A percentile compares a stretch with the other conserved stretches of the same genome.
These are phyloP conservation scores for Paecilomyces sp. DNA, from an alignment of 2,329 filamentous ascomycete genomes.

Conservation along the genomic window DNA sequence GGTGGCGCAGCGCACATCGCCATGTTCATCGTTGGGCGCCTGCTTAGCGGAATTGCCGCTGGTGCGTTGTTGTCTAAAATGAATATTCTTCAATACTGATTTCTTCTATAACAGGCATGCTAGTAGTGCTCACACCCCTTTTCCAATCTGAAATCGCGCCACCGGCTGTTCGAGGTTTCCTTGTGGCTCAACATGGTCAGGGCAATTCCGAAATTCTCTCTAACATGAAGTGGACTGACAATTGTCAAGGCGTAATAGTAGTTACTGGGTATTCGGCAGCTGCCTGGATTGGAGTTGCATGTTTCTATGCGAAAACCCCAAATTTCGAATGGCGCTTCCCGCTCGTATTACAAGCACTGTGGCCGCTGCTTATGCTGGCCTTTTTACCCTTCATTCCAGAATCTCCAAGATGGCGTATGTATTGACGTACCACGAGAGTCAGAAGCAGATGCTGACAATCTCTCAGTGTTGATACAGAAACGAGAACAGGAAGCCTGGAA, in stretches of 20 bases:
- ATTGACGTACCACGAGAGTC: too few relatives aligned
- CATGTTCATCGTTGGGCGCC: conserved; percentile 1
- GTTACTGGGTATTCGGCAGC: conserved; percentile 1
- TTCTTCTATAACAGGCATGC: too few relatives aligned
- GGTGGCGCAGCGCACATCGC: conserved; percentile 9
- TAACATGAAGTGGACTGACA: background rate
- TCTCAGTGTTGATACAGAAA: too few relatives aligned
- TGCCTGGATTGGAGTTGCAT: conserved; percentile 1
- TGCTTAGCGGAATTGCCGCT: background rate
- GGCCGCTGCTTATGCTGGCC: conserved; percentile 16
- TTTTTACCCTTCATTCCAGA: conserved; percentile 11
- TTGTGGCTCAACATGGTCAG: conserved; percentile 3
- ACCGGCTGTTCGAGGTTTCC: conserved; percentile 1
- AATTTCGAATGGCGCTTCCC: conserved; percentile 18
- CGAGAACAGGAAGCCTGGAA: conserved; percentile 6
- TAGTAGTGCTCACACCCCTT: background rate
- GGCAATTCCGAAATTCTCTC: background rate
- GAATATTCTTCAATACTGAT: background rate
- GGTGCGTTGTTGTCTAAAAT: background rate
- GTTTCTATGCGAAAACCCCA: background rate
- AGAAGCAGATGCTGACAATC: too few relatives aligned
- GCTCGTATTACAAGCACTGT: conserved; percentile 14
- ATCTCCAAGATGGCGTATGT: conserved; percentile 5
- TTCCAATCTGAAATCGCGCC: conserved; percentile 2
- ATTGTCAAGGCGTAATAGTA: background rate